These are phyloP conservation scores for Bauhinia variegata DNA, from an alignment of 306 rosid species.

Conservation along the genomic window DNA sequence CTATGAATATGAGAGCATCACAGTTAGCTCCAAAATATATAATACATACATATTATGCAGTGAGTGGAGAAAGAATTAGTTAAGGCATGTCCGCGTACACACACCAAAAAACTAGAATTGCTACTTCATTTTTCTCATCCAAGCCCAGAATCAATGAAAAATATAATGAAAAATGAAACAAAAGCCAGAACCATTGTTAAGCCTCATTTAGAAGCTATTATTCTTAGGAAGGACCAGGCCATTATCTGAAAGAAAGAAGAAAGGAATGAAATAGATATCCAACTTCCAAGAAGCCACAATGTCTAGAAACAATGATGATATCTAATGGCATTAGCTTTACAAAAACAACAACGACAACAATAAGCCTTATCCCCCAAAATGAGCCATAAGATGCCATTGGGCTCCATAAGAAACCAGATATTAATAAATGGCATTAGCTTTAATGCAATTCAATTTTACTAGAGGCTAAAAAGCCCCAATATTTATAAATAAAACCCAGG, in stretches of 20 bases:
- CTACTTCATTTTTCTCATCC: background rate
- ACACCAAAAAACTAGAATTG: background rate
- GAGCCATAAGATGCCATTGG: no score
- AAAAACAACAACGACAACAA: no score
- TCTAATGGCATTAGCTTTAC: slow-evolving; percentile 6
- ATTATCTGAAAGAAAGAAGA: background rate
- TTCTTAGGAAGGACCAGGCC: background rate
- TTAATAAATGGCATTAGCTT: slow-evolving; percentile 12
- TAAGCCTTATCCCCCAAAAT: no score
- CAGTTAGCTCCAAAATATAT: background rate
- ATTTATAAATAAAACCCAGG: background rate
- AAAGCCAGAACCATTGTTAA: background rate
- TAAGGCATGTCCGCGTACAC: no score
- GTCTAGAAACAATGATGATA: background rate
- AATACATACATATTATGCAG: background rate
- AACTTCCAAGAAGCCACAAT: background rate
- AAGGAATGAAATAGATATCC: background rate
- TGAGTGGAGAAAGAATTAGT: background rate
- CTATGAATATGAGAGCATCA: background rate
- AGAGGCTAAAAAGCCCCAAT: background rate
- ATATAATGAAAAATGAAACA: background rate
- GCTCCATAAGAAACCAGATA: no score
- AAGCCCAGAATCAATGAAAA: background rate
- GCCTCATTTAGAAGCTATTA: background rate
- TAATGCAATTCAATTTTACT: background rate